Evolutionary conservation across 2,329 filamentous ascomycete genomes (phyloP), one percentile per base, ranked within the genome.

Genomic region (Xylaria sp.): DNA sequence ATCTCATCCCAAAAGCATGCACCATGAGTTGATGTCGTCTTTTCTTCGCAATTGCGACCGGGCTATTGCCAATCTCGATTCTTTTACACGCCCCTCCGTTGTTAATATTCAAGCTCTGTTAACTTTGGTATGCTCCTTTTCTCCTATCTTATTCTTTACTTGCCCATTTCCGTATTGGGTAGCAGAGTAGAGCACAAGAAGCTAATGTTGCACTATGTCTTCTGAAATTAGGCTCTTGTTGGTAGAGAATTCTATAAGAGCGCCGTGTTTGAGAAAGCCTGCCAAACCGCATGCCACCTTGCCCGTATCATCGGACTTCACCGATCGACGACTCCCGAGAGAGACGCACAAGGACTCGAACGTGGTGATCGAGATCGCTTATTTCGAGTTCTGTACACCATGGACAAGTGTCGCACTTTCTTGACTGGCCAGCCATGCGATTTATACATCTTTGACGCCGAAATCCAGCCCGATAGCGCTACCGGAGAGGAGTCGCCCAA

Each of bases 11-110:
- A 62, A 62, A 34, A 62, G 64, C 57, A 66, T 66, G 64, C 57
- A 66, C 18, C 57, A 66, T 25, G 57, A 66, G 32, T 41, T 66
- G 7, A 66, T 66, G 50, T 56, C 64, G 25, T 66, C 64, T 1
- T 66, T 66, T 51, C 64, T 66, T 7, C 64, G 57, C 28, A 62
- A 66, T 41, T 66, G 64, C 55, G 57, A 66, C 41, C 64, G 64
- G 8, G 64, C 64, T 6, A 66, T 66, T n/a, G 41, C 51, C 37
- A 66, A 66, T 51, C 64, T 66, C 32, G 64, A 66, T 20, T 51
- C 64, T 1, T 66, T 66, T 28, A 66, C 57, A 3, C 50, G 50
- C 32, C 64, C 64, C 3, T 56, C 57, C 12, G 8, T 66, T 13
- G 51, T 62, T 12, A 66, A 66, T 25, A 57, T 66, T 12, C 64